Conservation (phyloP, 306 rosid species). For the Cyamopsis tetragonoloba region DNA sequence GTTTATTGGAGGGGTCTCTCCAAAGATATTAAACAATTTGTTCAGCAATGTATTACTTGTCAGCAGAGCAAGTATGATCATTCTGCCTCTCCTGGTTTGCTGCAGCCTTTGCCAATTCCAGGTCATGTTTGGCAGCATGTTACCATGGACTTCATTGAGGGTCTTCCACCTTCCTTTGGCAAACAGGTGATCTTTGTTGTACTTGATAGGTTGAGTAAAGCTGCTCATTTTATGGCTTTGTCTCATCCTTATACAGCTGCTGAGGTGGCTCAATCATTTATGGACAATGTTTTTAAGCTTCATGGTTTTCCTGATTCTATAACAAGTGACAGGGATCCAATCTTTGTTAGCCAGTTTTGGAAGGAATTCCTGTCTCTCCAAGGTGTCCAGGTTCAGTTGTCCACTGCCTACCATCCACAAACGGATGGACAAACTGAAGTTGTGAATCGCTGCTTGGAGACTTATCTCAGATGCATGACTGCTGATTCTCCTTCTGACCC, state of each 20-base stretch:
- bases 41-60: background rate
- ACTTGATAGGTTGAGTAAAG: no score
- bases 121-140: background rate
- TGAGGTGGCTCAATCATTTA: background rate
- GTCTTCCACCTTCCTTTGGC: background rate
- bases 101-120: background rate
- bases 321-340: background rate
- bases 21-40: background rate
- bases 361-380: no score
- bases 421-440: background rate
- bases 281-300: background rate
- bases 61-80: background rate
- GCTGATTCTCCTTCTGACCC: no score
- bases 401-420: background rate
- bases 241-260: no score
- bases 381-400: background rate
- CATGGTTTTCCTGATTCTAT: background rate
- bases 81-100: background rate
- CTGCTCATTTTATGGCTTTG: no score
- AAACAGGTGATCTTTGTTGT: no score
- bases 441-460: no score
- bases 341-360: no score
- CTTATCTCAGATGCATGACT: no score
- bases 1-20: background rate
- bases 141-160: background rate